phyloP scores from a whole-genome alignment of 345 rosid species.

The Acer saccharum region DNA sequence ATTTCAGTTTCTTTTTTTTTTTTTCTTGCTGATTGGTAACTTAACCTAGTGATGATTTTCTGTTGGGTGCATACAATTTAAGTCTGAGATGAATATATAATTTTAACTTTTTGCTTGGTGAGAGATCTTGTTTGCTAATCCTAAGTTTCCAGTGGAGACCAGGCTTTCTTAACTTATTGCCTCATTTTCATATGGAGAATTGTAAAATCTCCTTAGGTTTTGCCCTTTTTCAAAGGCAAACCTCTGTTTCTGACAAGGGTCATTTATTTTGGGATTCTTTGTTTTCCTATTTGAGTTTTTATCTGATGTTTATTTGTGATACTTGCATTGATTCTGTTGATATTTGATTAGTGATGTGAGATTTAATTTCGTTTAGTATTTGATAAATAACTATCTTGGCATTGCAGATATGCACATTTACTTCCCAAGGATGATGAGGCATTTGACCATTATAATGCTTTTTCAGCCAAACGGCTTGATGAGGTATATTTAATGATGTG shows the following conservation, averaged over 20 bases:
- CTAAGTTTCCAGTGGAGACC: no score
- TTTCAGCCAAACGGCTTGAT: slow-evolving; percentile 78
- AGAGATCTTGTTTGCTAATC: no score
- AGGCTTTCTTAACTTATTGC: no score
- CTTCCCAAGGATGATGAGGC: slow-evolving; percentile 92
- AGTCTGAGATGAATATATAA: no score
- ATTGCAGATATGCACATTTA: slow-evolving; percentile 83
- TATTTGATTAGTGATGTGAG: background rate
- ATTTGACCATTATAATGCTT: slow-evolving; percentile 72
- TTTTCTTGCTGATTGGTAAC: background rate
- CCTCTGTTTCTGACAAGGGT: no score
- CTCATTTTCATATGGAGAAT: no score
- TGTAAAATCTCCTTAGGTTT: no score
- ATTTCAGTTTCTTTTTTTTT: background rate
- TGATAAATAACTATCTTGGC: slow-evolving; percentile 7
- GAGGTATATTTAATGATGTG: slow-evolving; percentile 53
- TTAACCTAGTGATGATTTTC: background rate
- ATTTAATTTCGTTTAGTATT: background rate
- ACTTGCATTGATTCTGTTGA: slow-evolving; percentile 1
- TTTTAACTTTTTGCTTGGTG: no score
- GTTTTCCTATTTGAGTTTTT: no score
- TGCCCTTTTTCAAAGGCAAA: no score
- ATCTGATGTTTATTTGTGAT: background rate
- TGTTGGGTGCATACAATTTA: no score
- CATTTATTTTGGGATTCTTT: no score